Conservation (phyloP, 768 basidiomycete genomes). For the Pleurotus ostreatus region DNA sequence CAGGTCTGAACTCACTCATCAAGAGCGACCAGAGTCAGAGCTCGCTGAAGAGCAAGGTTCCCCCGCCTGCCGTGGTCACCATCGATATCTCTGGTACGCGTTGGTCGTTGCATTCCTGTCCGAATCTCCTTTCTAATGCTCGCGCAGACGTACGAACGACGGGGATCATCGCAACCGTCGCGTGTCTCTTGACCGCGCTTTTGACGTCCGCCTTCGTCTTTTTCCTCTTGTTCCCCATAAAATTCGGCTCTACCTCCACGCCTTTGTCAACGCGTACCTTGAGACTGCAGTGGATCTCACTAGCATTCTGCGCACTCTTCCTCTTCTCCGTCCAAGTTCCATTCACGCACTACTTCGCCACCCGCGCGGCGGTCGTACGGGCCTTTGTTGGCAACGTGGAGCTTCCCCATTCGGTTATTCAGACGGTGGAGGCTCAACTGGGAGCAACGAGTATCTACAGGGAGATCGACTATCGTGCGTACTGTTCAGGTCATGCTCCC, state of each 20-base stretch:
- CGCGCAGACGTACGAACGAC: constrained; percentile 16
- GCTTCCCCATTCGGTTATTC: constrained; percentile 28
- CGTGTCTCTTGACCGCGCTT: constrained; percentile 15
- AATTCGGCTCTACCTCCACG: background rate
- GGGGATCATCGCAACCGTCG: constrained; percentile 18
- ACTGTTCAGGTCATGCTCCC: background rate
- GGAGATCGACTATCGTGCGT: constrained; percentile 34
- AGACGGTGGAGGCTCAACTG: constrained; percentile 22
- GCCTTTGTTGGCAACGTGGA: constrained; percentile 28
- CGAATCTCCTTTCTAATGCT: background rate
- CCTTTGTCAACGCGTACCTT: constrained; percentile 19
- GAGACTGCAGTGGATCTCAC: constrained; percentile 25
- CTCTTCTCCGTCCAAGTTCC: constrained; percentile 41
- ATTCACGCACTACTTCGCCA: constrained; percentile 40
- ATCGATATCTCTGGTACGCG: constrained; percentile 18
- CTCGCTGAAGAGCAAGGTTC: constrained; percentile 13
- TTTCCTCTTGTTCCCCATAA: constrained; percentile 9
- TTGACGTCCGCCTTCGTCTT: constrained; percentile 12
- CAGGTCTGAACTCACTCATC: constrained; percentile 21
- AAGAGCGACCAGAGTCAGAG: constrained; percentile 18
- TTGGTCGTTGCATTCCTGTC: too few species aligned
- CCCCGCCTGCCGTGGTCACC: constrained; percentile 12
- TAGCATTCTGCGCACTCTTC: constrained; percentile 38
- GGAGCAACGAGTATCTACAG: constrained; percentile 34
- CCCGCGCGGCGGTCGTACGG: constrained; percentile 30